Base-by-base conservation (phyloP, 2,329 filamentous ascomycete species). In the Aspergillus thermomutatus region DNA sequence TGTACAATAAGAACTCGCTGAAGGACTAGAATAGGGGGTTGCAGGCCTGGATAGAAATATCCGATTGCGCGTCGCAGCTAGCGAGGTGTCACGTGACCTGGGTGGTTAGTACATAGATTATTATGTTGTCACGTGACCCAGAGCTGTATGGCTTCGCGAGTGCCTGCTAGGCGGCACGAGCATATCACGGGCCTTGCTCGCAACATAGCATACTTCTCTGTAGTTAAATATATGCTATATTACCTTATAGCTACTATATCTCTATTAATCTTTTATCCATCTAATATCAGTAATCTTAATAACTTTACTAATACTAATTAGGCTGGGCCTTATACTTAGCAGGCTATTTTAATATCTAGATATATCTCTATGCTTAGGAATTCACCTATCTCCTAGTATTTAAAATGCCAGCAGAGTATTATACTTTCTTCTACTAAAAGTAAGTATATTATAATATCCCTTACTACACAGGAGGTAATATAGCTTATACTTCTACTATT, bases 301-400 rank as follows among this genome's bases (percentile, higher is more conserved):
- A 53, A 53, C n/a, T 59, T 53, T 26, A 56, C 53, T 1, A 52
- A 60, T 37, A 54, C 54, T 17, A 54, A 62, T 34, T 62, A 54
- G 26, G 57, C 55, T 46, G 60, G 60, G 40, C 59, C 57, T 7
- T 55, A 58, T 37, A 56, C 60, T 37, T 53, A 62, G 14, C 47
- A 55, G 19, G 57, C 58, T 28, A 55, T 58, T 34, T 67, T 62
- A 0, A 65, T 60, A 2, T 60, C 60, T 9, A 64, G 64, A 46
- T 66, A 61, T 49, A 28, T 66, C 10, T 68, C 68, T 54, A 52
- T 56, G 26, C 55, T 65, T 37, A 59, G 55, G n/a, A 63, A 65
- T 8, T 64, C 47, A 19, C 57, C 62, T 28, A 60, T 69, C 47
- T 64, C 59, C 43, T 67, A 59, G 64, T 57, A 56, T 19, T 64